phyloP scores from a whole-genome alignment of 1,284 basidiomycete genomes.

The Sanguinoderma infundibulare region DNA sequence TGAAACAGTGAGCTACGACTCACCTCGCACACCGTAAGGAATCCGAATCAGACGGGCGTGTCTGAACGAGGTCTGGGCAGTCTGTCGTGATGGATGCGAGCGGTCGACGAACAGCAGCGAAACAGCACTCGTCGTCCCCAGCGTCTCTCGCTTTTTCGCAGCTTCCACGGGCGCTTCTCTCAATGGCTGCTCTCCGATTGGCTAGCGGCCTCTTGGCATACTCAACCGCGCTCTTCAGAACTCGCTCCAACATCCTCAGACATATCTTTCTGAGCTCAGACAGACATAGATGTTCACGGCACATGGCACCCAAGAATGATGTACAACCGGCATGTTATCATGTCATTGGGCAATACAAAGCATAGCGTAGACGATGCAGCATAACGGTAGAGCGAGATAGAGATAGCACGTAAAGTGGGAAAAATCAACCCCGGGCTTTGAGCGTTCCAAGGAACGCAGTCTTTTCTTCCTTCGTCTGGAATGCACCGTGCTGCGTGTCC shows the following conservation, averaged over 20 bases:
- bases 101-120: too few relatives aligned
- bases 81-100: conserved; percentile 16
- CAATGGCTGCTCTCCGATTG: conserved; percentile 14
- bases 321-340: conserved; percentile 25
- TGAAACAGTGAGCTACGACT: not conserved
- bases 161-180: conserved; percentile 12
- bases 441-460: conserved; percentile 91
- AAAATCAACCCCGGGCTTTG: conserved; percentile 70
- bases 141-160: conserved; percentile 22
- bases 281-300: not conserved
- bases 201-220: not conserved
- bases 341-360: conserved; percentile 42
- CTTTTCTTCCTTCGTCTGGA: conserved; percentile 98
- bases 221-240: too few relatives aligned
- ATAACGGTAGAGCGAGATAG: conserved; percentile 36
- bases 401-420: conserved; percentile 21
- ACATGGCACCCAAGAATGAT: conserved; percentile 11
- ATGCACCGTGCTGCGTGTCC: conserved; percentile 79
- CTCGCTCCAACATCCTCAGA: too few relatives aligned
- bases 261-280: too few relatives aligned
- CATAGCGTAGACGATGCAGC: conserved; percentile 43
- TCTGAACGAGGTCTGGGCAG: conserved; percentile 7
- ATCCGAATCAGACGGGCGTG: conserved; percentile 12
- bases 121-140: conserved; percentile 6
- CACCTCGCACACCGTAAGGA: conserved; percentile 6